phyloP scores from a whole-genome alignment of 768 basidiomycete genomes.

The Phylloporus sp. region DNA sequence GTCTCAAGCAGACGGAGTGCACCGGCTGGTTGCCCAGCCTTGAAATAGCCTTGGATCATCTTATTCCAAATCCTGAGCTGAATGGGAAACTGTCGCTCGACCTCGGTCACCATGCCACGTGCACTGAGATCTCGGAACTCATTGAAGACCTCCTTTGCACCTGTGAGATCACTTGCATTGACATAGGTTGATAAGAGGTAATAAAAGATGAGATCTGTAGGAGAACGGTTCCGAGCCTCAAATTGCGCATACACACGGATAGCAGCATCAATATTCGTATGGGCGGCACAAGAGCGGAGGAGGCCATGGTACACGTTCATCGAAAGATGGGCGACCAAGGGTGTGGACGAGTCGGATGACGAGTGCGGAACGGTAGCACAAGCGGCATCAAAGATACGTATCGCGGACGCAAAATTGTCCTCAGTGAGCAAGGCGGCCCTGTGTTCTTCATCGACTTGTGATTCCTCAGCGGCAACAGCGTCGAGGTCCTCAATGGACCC shows the following conservation, averaged over 20 bases:
- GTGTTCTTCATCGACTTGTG: conserved; percentile 28
- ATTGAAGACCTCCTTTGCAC: conserved; percentile 57
- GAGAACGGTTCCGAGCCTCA: conserved; percentile 38
- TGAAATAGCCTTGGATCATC: conserved; percentile 76
- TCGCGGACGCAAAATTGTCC: conserved; percentile 65
- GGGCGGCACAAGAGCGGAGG: conserved; percentile 57
- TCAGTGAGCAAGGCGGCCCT: conserved; percentile 51
- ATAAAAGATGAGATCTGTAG: conserved; percentile 40
- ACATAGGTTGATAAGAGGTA: conserved; percentile 59
- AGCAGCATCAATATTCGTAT: conserved; percentile 56
- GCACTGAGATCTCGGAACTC: conserved; percentile 48
- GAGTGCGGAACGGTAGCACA: conserved; percentile 30
- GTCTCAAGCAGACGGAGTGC: conserved; percentile 64
- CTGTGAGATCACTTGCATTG: conserved; percentile 44
- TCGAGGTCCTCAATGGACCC: conserved; percentile 1
- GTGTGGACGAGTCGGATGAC: conserved; percentile 12
- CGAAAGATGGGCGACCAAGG: conserved; percentile 26
- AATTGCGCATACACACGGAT: conserved; percentile 62
- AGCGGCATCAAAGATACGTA: conserved; percentile 68
- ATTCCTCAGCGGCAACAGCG: conserved; percentile 10
- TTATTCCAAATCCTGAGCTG: conserved; percentile 62
- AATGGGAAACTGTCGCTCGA: conserved; percentile 23
- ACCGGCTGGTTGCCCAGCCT: conserved; percentile 53
- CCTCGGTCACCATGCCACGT: conserved; percentile 26
- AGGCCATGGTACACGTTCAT: conserved; percentile 47